Evolutionary conservation across 2,329 filamentous ascomycete genomes (phyloP), one percentile per base, ranked within the genome.

Genomic region (Aspergillus aculeatinus): DNA sequence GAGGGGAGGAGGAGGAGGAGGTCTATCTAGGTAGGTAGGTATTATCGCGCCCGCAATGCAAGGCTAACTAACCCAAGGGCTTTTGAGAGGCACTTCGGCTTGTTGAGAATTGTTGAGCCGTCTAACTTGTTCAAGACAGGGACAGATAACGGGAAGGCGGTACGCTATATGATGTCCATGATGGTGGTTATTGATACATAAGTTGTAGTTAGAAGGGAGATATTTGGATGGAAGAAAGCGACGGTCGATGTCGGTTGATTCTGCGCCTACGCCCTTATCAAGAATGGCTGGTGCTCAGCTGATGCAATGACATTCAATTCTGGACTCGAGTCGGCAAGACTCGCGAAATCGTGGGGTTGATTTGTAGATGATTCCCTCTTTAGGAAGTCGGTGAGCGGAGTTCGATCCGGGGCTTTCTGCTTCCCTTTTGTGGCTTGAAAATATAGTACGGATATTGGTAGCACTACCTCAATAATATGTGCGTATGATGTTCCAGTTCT

Each of bases 371-470:
- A 60, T 60, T 60, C 44, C 71, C 70, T 55, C 55, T 65, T 73
- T 72, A 66, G 72, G 72, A 52, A 64, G 63, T 69, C 72, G 72
- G 72, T 74, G 72, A 74, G 68, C 59, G 66, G 61, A 54, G 50
- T 16, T n/a, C 48, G 31, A 47, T 42, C 39, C 39, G 39, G 39
- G 39, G 39, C 51, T 49, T 56, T 65, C 66, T 63, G 64, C 6
- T 51, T 25, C 14, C n/a, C 49, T 51, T 51, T 51, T 11, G 14
- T 44, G 39, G 39, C 12, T 12, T 29, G 33, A 3, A 35, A 35
- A 16, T 35, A 16, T 35, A 35, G 27, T 29, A 29, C 27, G 27
- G 27, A 29, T 29, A 9, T 10, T 29, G 27, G 27, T 29, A 29
- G 27, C 27, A 29, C 27, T 29, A 29, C 27, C 27, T 29, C 27